These are phyloP conservation scores for Globisporangium takayamanum DNA, from an alignment of 352 stramenopile species.

Conservation along the genomic window DNA sequence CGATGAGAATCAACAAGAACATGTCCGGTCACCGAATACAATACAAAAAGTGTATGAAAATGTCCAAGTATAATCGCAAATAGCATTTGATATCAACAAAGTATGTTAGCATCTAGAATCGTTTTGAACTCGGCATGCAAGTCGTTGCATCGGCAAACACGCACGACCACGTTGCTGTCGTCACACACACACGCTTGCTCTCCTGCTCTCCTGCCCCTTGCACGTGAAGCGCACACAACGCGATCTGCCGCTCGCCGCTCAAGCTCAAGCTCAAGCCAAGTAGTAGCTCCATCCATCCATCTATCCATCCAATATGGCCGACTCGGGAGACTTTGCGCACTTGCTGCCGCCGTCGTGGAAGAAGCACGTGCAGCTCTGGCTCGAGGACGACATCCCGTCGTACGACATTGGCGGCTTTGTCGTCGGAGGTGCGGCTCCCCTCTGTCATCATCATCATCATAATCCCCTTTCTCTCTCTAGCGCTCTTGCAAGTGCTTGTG, in stretches of 20 bases:
- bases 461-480: neutral
- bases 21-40: too few relatives aligned
- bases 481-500: neutral
- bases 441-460: too few relatives aligned
- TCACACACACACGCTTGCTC: neutral
- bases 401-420: constrained; percentile 98
- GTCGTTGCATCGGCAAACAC: neutral
- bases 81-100: too few relatives aligned
- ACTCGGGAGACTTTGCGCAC: constrained; percentile 41
- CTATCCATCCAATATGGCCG: constrained; percentile 11
- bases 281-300: neutral
- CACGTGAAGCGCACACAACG: neutral
- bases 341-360: constrained; percentile 76
- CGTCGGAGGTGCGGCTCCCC: constrained; percentile 68
- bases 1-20: too few relatives aligned
- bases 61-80: too few relatives aligned
- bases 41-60: too few relatives aligned
- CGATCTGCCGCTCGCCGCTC: neutral
- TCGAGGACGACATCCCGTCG: constrained; percentile 95
- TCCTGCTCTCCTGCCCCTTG: neutral
- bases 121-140: too few relatives aligned
- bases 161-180: neutral
- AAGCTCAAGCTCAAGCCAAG: neutral
- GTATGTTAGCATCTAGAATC: too few relatives aligned
- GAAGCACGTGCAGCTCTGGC: constrained; percentile 89